Percentiles rank a stretch among this genome's conserved stretches.
Conservation (phyloP, 371 early-diverging fungal species). For the Zopfochytrium polystomum region DNA sequence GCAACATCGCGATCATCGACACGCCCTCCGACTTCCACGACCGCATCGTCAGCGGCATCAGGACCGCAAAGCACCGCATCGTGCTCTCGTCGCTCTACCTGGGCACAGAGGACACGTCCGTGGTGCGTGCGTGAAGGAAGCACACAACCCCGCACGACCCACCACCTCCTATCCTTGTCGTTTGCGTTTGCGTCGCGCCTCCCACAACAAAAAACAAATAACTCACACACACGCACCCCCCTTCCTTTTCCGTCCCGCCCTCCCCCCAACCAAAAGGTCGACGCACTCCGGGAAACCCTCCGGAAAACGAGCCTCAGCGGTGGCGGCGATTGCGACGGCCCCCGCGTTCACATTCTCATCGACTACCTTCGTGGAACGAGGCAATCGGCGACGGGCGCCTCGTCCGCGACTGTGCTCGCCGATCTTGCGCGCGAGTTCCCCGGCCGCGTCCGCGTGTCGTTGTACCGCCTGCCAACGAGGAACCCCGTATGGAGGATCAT, state of each 20-base stretch:
- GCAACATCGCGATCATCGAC: no score
- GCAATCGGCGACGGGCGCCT: constrained; percentile 49
- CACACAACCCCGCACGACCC: not conserved
- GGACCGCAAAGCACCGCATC: constrained; percentile 68
- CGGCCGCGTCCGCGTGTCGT: constrained; percentile 57
- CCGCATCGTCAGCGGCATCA: constrained; percentile 35
- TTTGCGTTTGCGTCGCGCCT: constrained; percentile 2
- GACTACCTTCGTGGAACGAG: constrained; percentile 89
- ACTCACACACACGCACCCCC: no score
- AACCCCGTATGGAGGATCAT: constrained; percentile 27
- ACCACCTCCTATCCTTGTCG: no score
- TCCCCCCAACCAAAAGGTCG: constrained; percentile 1
- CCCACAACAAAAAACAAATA: no score
- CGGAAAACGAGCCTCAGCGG: constrained; percentile 57
- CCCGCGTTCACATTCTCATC: constrained; percentile 67
- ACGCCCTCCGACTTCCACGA: constrained; percentile 37
- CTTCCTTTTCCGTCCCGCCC: no score
- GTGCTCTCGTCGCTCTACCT: constrained; percentile 85
- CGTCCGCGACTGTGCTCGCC: constrained; percentile 66
- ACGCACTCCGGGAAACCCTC: not conserved
- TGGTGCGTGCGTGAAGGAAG: constrained; percentile 45
- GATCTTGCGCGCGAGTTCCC: constrained; percentile 69
- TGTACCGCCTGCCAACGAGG: constrained; percentile 36
- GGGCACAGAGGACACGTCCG: constrained; percentile 74
- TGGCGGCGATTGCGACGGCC: constrained; percentile 46